phyloP scores from a whole-genome alignment of 2,329 filamentous ascomycete genomes.

The Penicillium sp. region DNA sequence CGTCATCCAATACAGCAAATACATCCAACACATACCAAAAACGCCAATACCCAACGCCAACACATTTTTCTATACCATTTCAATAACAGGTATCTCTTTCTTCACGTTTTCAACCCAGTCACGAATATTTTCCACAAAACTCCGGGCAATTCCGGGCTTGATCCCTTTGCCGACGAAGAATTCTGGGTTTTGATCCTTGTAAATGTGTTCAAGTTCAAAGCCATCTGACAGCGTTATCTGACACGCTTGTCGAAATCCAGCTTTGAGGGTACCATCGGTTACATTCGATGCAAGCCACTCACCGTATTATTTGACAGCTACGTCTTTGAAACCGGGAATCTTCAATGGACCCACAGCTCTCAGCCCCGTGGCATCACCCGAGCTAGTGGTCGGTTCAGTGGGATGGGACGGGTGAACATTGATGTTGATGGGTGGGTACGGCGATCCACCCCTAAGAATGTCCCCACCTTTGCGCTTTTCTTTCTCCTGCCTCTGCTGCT shows the following conservation, averaged over 20 bases:
- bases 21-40: not conserved
- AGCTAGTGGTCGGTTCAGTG: not conserved
- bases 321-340: slow-evolving; percentile 14
- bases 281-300: slow-evolving; percentile 18
- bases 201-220: slow-evolving; percentile 18
- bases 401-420: slow-evolving; percentile 8
- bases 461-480: slow-evolving; percentile 7
- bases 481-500: slow-evolving; percentile 13
- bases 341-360: slow-evolving; percentile 2
- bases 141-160: slow-evolving; percentile 14
- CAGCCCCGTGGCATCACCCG: not conserved
- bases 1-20: not conserved
- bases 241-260: slow-evolving; percentile 14
- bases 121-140: slow-evolving; percentile 16
- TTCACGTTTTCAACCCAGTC: too few species aligned
- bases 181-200: slow-evolving; percentile 14
- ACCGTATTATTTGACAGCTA: slow-evolving; percentile 17
- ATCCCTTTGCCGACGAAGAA: slow-evolving; percentile 14
- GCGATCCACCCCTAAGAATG: slow-evolving; percentile 1
- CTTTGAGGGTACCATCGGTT: slow-evolving; percentile 10
- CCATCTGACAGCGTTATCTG: slow-evolving; percentile 15
- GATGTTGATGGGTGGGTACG: slow-evolving; percentile 11
- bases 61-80: slow-evolving; percentile 8
- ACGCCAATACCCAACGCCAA: not conserved
- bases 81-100: slow-evolving; percentile 6